Base-by-base conservation (phyloP, 164 flowering plant species). In the Berberis vulgaris region DNA sequence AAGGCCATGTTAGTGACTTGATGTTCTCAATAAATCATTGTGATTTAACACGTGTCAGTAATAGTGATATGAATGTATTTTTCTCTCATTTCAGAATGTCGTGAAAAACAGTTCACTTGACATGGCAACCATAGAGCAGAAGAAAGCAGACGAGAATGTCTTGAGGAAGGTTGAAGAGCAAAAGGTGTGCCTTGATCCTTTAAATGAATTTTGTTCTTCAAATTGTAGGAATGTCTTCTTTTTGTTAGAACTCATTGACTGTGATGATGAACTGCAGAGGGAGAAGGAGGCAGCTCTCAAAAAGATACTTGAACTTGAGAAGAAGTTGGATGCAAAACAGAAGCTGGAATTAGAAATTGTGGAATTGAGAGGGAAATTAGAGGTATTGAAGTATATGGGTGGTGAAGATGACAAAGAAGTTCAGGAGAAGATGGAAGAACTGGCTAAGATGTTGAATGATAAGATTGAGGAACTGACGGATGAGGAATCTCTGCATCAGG, bases 311-410 rank as follows among this genome's bases (percentile, higher is more conserved):
- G 76, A 78, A 12, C 75, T 87, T 60, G 82, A 87, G 75, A 72
- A 74, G 69, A 65, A 79, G 54, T 81, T 89, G 55, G 87, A 89
- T 77, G 80, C 75, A 2, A 84, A 83, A 65, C 98, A 89, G 70
- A 83, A 80, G 38, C 49, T 92, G 60, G 87, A 87, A 69, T 73
- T 92, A 68, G 86, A 92, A 71, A 85, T 89, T 56, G 77, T 86
- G 77, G 82, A 75, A 11, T 40, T 83, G 74, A 86, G 62, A 69
- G 95, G 96, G 1, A 74, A 77, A 52, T 43, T 82, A 47, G 70
- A 80, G 61, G 85, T 89, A 7, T 82, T 85, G 89, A 73, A 76
- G 52, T 88, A 78, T 66, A 76, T 86, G 85, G 79, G 59, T 49
- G 86, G 76, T 1, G 84, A 79, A 43, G 96, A 74, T 54, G 84